These are phyloP conservation scores for Ogataea methylovora DNA, from an alignment of 805 yeast genomes.

Conservation along the genomic window DNA sequence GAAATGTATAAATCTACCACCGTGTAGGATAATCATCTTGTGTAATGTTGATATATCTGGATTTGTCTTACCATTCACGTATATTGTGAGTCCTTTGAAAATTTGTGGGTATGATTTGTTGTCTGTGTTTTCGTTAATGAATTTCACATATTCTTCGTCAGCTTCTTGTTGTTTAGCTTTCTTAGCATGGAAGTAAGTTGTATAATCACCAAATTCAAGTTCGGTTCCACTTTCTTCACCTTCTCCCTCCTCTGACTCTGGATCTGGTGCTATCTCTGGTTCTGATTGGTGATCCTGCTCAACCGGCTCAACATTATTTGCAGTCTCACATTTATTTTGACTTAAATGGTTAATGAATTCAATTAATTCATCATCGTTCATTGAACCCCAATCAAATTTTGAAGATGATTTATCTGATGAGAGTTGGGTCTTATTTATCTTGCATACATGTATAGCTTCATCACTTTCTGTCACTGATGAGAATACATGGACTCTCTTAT, in stretches of 20 bases:
- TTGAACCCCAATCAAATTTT: constrained; percentile 24
- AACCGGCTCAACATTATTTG: no score
- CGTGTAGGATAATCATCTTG: constrained; percentile 62
- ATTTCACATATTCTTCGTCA: constrained; percentile 41
- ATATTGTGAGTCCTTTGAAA: constrained; percentile 57
- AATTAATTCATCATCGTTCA: constrained; percentile 31
- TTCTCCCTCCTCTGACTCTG: constrained; percentile 4
- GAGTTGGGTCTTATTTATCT: no score
- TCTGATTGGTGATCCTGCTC: not conserved
- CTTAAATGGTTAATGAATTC: constrained; percentile 27
- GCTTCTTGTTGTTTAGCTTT: constrained; percentile 51
- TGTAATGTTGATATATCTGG: constrained; percentile 76
- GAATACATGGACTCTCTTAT: not conserved
- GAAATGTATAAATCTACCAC: constrained; percentile 70
- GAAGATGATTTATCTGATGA: not conserved
- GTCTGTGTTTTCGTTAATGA: constrained; percentile 35
- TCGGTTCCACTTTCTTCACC: constrained; percentile 28
- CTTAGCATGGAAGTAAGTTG: constrained; percentile 57
- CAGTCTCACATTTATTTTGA: no score
- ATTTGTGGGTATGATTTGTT: constrained; percentile 28
- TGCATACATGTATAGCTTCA: not conserved
- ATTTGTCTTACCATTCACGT: constrained; percentile 83
- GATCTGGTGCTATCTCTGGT: not conserved
- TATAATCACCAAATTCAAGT: constrained; percentile 58
- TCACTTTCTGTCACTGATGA: not conserved